phyloP scores from a whole-genome alignment of 441 rosid genomes.

The Syzygium syzygioides region DNA sequence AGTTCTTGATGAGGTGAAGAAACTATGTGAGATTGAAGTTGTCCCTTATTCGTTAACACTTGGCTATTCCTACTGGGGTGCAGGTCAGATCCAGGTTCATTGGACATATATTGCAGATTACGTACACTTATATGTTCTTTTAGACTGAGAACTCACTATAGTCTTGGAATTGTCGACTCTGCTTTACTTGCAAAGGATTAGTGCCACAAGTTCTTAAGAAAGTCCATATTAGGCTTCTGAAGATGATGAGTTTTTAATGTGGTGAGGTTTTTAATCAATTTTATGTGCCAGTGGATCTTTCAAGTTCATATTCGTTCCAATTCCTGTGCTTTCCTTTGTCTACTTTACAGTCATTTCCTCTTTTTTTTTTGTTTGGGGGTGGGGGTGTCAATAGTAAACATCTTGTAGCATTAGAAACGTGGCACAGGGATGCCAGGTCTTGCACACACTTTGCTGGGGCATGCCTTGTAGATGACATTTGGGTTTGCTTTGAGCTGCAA shows the following conservation, averaged over 20 bases:
- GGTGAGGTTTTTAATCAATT: not conserved
- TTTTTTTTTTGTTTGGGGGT: not conserved
- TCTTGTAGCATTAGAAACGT: not conserved
- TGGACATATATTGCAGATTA: not conserved
- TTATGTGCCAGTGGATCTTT: not conserved
- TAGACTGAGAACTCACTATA: not conserved
- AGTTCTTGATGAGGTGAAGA: constrained; percentile 55
- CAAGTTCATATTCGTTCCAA: not conserved
- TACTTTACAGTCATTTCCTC: not conserved
- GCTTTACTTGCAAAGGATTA: not conserved
- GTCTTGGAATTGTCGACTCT: not conserved
- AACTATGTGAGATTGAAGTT: constrained; percentile 52
- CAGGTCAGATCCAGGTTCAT: constrained; percentile 32
- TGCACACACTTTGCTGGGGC: not conserved
- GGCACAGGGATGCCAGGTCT: not conserved
- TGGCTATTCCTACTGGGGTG: constrained; percentile 93
- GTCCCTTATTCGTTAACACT: constrained; percentile 67
- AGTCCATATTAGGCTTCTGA: not conserved
- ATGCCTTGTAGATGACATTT: not conserved
- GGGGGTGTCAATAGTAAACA: not conserved
- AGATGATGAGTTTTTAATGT: not conserved
- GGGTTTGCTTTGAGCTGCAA: not conserved
- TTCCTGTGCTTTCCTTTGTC: not conserved
- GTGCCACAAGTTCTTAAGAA: not conserved
- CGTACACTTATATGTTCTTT: not conserved